Base-by-base conservation (phyloP, 352 stramenopile species). In the Globisporangium yorkense region DNA sequence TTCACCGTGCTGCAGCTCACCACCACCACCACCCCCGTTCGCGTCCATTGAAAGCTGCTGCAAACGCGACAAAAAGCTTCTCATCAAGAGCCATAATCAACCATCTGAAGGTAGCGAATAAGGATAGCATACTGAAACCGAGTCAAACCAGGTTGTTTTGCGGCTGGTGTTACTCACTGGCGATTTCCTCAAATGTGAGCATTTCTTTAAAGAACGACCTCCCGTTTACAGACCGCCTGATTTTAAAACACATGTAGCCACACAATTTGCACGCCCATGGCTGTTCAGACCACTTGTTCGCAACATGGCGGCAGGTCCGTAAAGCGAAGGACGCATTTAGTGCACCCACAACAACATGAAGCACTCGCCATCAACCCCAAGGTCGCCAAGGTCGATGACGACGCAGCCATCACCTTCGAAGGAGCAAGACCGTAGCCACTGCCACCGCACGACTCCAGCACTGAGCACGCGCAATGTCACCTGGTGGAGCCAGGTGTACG, bases 401-500 rank as follows among this genome's bases (percentile, higher is more conserved):
- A 41, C 35, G 35, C 35, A 18, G 33, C 33, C 33, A 37, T 37
- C 33, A 37, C 40, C 40, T 15, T 45, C 40, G 5, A n/a, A 13
- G 41, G 18, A 46, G 41, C 2, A n/a, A 15, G 18, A 46, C 39
- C 6, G 4, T 13, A 10, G 13, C 8, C 12, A 16, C 10, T 4
- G 39, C 39, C 5, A 8, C 39, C 12, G 39, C 15, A 10, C 41
- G 16, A 21, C 16, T 12, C 29, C 37, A 41, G 5, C 52, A 31
- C 31, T 47, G 16, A 27, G 15, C 24, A 12, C 52, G 27, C 56
- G 66, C 66, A 44, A 54, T 57, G 18, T 52, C 63, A 12, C 56
- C 61, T 44, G 66, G 71, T 39, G 59, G 71, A 10, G 71, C 72
- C 29, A 72, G 77, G 44, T 67, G 65, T 46, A 46, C 18, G 41